Conservation (phyloP, 176 grass and related monocot species). For the Miscanthus lutarioriparius region DNA sequence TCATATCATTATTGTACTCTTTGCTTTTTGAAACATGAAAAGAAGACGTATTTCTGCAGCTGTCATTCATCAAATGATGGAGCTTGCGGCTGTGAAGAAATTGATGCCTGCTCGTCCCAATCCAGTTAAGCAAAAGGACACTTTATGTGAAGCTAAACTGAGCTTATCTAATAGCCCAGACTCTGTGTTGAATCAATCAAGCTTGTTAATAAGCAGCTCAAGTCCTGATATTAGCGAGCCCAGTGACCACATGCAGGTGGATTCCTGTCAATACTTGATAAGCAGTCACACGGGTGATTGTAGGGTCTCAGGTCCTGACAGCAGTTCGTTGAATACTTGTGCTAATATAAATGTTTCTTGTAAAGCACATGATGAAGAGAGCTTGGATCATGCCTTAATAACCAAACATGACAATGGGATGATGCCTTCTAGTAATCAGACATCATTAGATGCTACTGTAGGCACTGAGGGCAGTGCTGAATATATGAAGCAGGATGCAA, state of each 20-base stretch:
- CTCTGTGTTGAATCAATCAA: slow-evolving; percentile 45
- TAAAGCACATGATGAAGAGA: slow-evolving; percentile 17
- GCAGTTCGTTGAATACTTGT: slow-evolving; percentile 5
- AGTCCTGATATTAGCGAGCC: slow-evolving; percentile 32
- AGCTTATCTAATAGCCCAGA: slow-evolving; percentile 44
- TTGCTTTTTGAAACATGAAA: slow-evolving; percentile 33
- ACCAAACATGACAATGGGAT: slow-evolving; percentile 14
- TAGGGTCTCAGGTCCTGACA: neutral
- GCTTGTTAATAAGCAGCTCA: slow-evolving; percentile 33
- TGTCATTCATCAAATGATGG: slow-evolving; percentile 64
- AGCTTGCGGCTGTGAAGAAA: slow-evolving; percentile 41
- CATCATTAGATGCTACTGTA: slow-evolving; percentile 14
- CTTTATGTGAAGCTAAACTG: slow-evolving; percentile 25
- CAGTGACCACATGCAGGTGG: slow-evolving; percentile 29
- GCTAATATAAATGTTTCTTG: slow-evolving; percentile 5
- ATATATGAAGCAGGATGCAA: slow-evolving; percentile 12
- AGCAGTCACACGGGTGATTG: slow-evolving; percentile 5
- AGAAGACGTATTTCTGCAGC: slow-evolving; percentile 43
- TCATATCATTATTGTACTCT: neutral
- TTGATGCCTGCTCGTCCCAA: slow-evolving; percentile 22
- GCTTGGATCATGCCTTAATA: slow-evolving; percentile 10
- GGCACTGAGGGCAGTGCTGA: neutral
- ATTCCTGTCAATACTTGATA: slow-evolving; percentile 38
- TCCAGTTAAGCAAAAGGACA: slow-evolving; percentile 31
- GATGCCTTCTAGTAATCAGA: slow-evolving; percentile 11